These are phyloP conservation scores for Phialophora macrospora DNA, from an alignment of 2,329 filamentous ascomycete species.

Conservation along the genomic window DNA sequence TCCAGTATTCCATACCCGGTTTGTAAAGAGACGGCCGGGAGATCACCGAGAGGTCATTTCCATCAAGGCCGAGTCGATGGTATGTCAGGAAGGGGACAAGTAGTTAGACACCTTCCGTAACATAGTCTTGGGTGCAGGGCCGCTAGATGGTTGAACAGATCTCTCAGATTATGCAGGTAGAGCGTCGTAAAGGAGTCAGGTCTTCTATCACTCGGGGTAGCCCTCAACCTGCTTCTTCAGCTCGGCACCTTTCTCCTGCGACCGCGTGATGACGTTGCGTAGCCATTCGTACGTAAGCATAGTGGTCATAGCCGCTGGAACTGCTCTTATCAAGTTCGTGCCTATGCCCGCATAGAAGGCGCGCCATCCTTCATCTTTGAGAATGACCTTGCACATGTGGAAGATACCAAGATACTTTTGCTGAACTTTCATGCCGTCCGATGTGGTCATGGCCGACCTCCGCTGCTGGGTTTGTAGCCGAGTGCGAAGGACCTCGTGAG, in stretches of 20 bases:
- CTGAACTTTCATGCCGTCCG: slow-evolving; percentile 62
- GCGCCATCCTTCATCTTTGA: slow-evolving; percentile 90
- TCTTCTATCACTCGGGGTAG: slow-evolving; percentile 18
- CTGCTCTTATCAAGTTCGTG: slow-evolving; percentile 94
- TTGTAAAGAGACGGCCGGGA: neutral
- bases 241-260: slow-evolving; percentile 55
- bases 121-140: neutral
- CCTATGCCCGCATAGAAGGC: slow-evolving; percentile 98
- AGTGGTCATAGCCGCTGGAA: slow-evolving; percentile 94
- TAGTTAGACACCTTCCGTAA: neutral
- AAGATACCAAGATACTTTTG: slow-evolving; percentile 75
- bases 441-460: slow-evolving; percentile 57
- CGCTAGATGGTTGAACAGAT: neutral
- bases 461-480: slow-evolving; percentile 91
- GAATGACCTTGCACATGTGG: slow-evolving; percentile 80
- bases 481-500: slow-evolving; percentile 94
- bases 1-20: neutral
- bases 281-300: slow-evolving; percentile 95
- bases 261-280: slow-evolving; percentile 57
- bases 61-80: neutral
- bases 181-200: neutral
- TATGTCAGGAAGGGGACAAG: neutral
- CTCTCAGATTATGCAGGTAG: neutral
- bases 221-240: slow-evolving; percentile 24
- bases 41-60: neutral